These are phyloP conservation scores for Colletotrichum sp. DNA, from an alignment of 2,329 filamentous ascomycete genomes.

Conservation along the genomic window DNA sequence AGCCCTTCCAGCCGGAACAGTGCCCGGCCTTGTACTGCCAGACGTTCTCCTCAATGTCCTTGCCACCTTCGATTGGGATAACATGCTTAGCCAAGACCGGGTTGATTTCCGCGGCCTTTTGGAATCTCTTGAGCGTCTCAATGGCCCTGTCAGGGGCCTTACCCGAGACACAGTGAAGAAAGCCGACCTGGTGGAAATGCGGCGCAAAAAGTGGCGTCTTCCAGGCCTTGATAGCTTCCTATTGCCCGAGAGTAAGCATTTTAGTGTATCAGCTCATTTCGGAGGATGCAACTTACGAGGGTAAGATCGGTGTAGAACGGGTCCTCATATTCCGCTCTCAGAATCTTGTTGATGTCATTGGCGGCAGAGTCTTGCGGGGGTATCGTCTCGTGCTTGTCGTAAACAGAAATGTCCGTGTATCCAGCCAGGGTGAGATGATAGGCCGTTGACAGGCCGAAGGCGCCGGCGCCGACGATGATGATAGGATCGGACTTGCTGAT, in stretches of 20 bases:
- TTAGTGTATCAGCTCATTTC: neutral
- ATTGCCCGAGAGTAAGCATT: neutral
- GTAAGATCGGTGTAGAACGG: conserved; percentile 60
- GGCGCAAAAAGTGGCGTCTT: conserved; percentile 55
- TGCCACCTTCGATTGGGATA: conserved; percentile 32
- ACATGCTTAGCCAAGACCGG: conserved; percentile 28
- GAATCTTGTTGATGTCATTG: conserved; percentile 67
- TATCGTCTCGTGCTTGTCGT: conserved; percentile 42
- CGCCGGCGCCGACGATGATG: conserved; percentile 50
- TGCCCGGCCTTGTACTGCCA: conserved; percentile 53
- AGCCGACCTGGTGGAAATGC: conserved; percentile 47
- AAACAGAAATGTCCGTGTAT: conserved; percentile 51
- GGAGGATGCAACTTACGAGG: conserved; percentile 39
- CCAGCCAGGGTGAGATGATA: conserved; percentile 48
- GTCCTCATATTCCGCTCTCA: conserved; percentile 64
- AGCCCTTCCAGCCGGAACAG: conserved; percentile 60
- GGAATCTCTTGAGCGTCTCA: conserved; percentile 46
- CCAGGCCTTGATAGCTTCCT: conserved; percentile 59
- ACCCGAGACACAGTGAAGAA: conserved; percentile 53
- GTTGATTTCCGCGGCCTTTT: conserved; percentile 42
- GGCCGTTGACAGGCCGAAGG: conserved; percentile 56
- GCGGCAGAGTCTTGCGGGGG: conserved; percentile 57
- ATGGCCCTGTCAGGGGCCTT: conserved; percentile 51
- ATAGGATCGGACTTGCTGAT: conserved; percentile 29
- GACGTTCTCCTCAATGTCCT: conserved; percentile 45